These are phyloP conservation scores for Solanum virginianum DNA, from an alignment of 257 asterid genomes.

Conservation along the genomic window DNA sequence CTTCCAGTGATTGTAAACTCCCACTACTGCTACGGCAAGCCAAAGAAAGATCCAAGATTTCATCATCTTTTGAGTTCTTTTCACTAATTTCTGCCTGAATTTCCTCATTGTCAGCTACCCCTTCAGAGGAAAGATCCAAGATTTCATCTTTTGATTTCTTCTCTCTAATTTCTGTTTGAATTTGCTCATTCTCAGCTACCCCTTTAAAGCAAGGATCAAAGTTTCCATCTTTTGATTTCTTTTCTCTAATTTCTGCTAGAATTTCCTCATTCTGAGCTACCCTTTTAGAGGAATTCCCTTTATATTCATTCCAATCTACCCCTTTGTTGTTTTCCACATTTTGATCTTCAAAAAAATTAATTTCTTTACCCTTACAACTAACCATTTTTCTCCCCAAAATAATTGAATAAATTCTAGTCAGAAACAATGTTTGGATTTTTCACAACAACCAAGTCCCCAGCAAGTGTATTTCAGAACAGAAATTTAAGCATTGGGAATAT, in stretches of 20 bases:
- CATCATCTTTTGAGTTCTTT: slow-evolving; percentile 69
- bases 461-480: not conserved
- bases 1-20: slow-evolving; percentile 52
- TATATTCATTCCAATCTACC: slow-evolving; percentile 55
- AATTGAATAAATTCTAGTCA: slow-evolving; percentile 23
- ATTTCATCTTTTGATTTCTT: slow-evolving; percentile 62
- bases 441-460: not conserved
- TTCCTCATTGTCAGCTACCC: slow-evolving; percentile 41
- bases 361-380: slow-evolving; percentile 60
- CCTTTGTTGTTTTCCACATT: slow-evolving; percentile 35
- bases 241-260: slow-evolving; percentile 40
- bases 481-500: not conserved
- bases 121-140: slow-evolving; percentile 28
- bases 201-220: slow-evolving; percentile 33
- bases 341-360: slow-evolving; percentile 44
- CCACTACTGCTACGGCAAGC: slow-evolving; percentile 58
- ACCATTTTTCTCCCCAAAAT: slow-evolving; percentile 26
- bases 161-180: slow-evolving; percentile 33
- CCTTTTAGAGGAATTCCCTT: slow-evolving; percentile 46
- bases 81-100: slow-evolving; percentile 35
- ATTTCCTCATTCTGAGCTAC: slow-evolving; percentile 29
- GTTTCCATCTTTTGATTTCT: slow-evolving; percentile 56
- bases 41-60: slow-evolving; percentile 70
- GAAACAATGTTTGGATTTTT: not conserved
- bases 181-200: slow-evolving; percentile 33